Base-by-base conservation (phyloP, 495 filamentous ascomycete species). In the Hypoxylon lenormandii region DNA sequence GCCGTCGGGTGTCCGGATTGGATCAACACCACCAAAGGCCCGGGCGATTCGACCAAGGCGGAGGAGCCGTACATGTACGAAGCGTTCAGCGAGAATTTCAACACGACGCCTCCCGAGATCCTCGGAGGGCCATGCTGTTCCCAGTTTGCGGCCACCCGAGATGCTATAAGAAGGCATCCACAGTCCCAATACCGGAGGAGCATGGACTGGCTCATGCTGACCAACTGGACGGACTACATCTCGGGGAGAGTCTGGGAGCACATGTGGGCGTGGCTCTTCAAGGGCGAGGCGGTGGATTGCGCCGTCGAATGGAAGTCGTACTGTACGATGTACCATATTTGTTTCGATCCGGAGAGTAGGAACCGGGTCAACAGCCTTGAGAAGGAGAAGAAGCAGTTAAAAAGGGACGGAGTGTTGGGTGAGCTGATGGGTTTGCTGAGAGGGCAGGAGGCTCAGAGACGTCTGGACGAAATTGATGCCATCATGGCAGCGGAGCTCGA, bases 211-310 rank as follows among this genome's bases (percentile, higher is more conserved):
- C 76, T 93, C 23, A 70, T 92, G 28, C 80, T 81, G 38, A 90
- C 87, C 13, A 80, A 84, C 37, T 73, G 88, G 30, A 83, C 82
- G 58, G 89, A 93, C 73, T 88, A 85, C 64, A 82, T 93, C 45
- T 84, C 87, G 2, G 91, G 91, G 3, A 84, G 91, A 19, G 83
- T 91, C 8, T 90, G 88, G 86, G 90, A 92, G 79, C 92, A 93
- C 73, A 78, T 90, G 3, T 93, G 89, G 88, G 89, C 89, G 58
- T 89, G 82, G 62, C 77, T 92, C n/a, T 92, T 92, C 65, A 84
- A 84, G 2, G 81, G 83, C 7, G 52, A 86, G 26, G 79, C 82
- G 8, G 79, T 87, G 36, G 78, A 86, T 50, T 93, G 90, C 70
- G 86, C 88, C 4, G 79, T 80, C 40, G 85, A 89, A 78, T 67